Evolutionary conservation across 192 early-diverging fungal species (phyloP), one percentile per base, ranked within the genome.

Genomic region (Umbelopsis isabellina): DNA sequence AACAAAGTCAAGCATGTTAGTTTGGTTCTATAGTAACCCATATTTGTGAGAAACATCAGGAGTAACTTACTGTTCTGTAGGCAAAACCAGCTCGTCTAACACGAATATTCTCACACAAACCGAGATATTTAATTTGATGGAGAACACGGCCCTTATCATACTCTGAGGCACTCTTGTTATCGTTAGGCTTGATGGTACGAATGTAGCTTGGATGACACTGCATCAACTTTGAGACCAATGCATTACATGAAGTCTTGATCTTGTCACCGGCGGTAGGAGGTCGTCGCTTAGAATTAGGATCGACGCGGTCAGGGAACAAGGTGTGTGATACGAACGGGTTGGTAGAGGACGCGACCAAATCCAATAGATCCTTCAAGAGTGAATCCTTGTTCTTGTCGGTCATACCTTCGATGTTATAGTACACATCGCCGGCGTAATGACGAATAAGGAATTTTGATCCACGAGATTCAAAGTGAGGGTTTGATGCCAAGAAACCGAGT

Each of bases 351-450:
- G 95, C 90, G 82, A 93, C 90, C 74, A 97, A 82, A 50, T 92
- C 85, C 41, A 98, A 85, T 49, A 98, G 86, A 80, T 99, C 98
- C 78, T 95, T 96, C 77, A 94, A 84, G 46, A 98, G 86, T 50
- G 94, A 88, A 75, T 99, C 98, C 80, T 98, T 98, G 82, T 99
- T 99, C 75, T 96, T 94, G 78, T 99, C 98, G 0, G 94, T 95
- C 90, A 99, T 98, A 3, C 96, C 95, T 20, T 90, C 86, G 47
- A 92, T 87, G 71, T 87, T 87, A 79, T 99, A 99, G 44, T 91
- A 90, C 35, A 99, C 98, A 77, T 94, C 90, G 55, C 98, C 98
- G 35, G 98, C 98, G 77, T 99, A 99, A 82, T 99, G 98, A 75
- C 92, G 88, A 68, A 98, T 83, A 16, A 91, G 79, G 77, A 98